Base-by-base conservation (phyloP, 805 yeast species). In the Metschnikowia kunwiensis region DNA sequence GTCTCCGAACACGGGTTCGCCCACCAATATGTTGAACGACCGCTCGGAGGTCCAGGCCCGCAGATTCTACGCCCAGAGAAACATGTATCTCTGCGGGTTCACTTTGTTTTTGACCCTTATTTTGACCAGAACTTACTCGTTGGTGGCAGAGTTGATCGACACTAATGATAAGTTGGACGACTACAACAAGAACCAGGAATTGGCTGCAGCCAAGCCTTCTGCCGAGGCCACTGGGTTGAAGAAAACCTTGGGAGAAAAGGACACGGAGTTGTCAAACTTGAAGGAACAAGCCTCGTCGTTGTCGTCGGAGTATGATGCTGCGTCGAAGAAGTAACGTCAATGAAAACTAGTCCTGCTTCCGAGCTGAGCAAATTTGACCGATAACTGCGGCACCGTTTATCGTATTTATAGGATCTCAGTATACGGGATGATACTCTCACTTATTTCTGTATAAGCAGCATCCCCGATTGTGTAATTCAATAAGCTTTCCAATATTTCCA, bases 11-110 rank as follows among this genome's bases (percentile, higher is more conserved):
- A 48, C 49, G 15, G 22, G 24, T 25, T 15, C 44, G 7, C 43
- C 47, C 5, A 38, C 47, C 27, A 39, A 46, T 24, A 42, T 64
- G 16, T 35, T 68, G 32, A 68, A 67, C 42, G 91, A 85, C 51
- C 73, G 96, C 41, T 67, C 87, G 14, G 97, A 93, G 55, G 72
- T 85, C 38, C 88, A 84, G 61, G 93, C 96, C 15, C 78, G 96
- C 62, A 77, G 88, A 55, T 93, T 93, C 63, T 89, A 89, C 57
- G 87, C 97, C 14, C 98, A 93, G 68, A 80, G 99, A 68, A 93
- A 93, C 70, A 78, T 88, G 82, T 93, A 93, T 54, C 72, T 93
- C 33, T 87, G 96, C 50, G 99, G 99, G 1, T 87, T 89, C 64
- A 88, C 97, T 2, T 74, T 93, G 59, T 93, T 93, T 60, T 70